phyloP scores from a whole-genome alignment of 257 asterid genomes.

The Henckelia pumila region DNA sequence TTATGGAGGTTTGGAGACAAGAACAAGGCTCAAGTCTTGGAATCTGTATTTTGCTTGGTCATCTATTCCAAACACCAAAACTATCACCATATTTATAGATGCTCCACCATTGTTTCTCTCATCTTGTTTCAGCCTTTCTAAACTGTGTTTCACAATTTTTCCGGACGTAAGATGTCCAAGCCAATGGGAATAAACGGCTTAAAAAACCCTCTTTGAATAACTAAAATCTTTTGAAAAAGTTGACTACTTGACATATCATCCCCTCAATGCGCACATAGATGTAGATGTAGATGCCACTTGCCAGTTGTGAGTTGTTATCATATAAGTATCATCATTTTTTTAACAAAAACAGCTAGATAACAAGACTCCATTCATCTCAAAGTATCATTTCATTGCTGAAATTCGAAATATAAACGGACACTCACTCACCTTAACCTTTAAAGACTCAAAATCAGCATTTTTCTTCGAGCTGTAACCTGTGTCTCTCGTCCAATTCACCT shows the following conservation, averaged over 20 bases:
- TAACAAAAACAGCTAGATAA: too few relatives aligned
- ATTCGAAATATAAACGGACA: slow-evolving; percentile 3
- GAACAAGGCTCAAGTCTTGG: background rate
- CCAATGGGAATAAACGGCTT: background rate
- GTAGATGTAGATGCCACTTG: too few relatives aligned
- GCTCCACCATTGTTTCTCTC: background rate
- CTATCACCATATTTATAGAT: background rate
- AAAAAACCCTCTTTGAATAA: background rate
- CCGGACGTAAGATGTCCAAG: too few relatives aligned
- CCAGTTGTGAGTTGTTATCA: too few relatives aligned
- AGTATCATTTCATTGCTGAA: background rate
- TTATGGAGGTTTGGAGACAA: background rate
- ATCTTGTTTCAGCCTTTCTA: background rate
- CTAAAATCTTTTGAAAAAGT: too few relatives aligned
- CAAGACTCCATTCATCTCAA: background rate
- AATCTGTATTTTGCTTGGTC: background rate
- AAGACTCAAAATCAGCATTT: slow-evolving; percentile 30
- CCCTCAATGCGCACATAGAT: too few relatives aligned
- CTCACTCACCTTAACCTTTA: slow-evolving; percentile 40
- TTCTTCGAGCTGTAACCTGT: slow-evolving; percentile 30
- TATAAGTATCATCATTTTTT: too few relatives aligned
- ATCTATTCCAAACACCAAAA: background rate
- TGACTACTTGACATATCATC: too few relatives aligned
- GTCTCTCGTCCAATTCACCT: slow-evolving; percentile 34
- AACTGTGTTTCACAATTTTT: too few relatives aligned